Base-by-base conservation (phyloP, 495 filamentous ascomycete genomes). In the Clohesyomyces aquaticus region DNA sequence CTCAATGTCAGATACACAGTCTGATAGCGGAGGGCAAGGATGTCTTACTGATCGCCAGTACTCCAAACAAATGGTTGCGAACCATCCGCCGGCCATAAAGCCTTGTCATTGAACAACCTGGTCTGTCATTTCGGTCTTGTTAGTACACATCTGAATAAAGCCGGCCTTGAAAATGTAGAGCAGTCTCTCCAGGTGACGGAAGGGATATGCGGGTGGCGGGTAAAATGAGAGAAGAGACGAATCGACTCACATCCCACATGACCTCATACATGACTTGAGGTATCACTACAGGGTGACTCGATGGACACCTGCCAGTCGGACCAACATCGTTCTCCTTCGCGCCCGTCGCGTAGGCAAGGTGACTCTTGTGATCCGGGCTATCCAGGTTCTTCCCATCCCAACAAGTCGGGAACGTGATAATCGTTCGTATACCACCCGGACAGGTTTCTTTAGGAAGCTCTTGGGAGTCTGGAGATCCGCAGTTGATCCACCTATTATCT, bases 311-410 rank as follows among this genome's bases (percentile, higher is more conserved):
- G 4, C 65, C 65, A 45, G 75, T 76, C 11, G 63, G 63, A 9
- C 63, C 63, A 2, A 66, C 64, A 52, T 63, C 64, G 42, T 47
- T 53, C 1, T 46, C 45, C 4, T 16, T 21, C 18, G 65, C 41
- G 22, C 60, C 60, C 11, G 18, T 59, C 22, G 65, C 55, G 55
- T 68, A 68, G 4, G 59, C 22, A n/a, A 77, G 66, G 51, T 85
- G 82, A 59, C 73, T 71, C 57, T 77, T 78, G 71, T 84, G 82
- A 69, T 84, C 78, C 23, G 77, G 72, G 47, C 75, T 80, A 66
- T 83, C 81, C 12, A 81, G 63, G 67, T 81, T 83, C 67, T 77
- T 74, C 35, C 83, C 83, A 70, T 85, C 82, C 82, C 81, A 85
- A 35, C 65, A 77, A 4, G 65, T 68, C 0, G 65, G 65, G 48